Percentiles rank a stretch among this genome's conserved stretches.
phyloP scores from a whole-genome alignment of 2,329 filamentous ascomycete species.

The Arthroderma sp. region DNA sequence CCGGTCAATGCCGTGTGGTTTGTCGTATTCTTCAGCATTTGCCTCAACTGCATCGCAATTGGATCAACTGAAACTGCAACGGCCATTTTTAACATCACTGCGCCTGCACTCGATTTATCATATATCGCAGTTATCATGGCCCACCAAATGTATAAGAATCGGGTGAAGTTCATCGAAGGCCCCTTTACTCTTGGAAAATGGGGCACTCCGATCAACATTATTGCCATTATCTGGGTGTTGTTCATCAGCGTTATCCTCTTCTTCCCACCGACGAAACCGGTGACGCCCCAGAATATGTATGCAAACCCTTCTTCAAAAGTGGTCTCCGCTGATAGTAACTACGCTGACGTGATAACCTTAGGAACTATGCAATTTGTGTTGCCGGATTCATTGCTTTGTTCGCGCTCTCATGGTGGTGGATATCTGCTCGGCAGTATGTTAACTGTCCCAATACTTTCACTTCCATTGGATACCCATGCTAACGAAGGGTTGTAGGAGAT shows the following conservation, averaged over 20 bases:
- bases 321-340: not conserved
- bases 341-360: conserved; percentile 11
- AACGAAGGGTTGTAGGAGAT: conserved; percentile 30
- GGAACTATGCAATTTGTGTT: conserved; percentile 38
- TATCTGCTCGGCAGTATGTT: conserved; percentile 26
- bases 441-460: not conserved
- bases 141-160: conserved; percentile 39
- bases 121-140: conserved; percentile 50
- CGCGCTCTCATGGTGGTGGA: conserved; percentile 37
- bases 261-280: conserved; percentile 36
- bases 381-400: conserved; percentile 36
- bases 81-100: conserved; percentile 41
- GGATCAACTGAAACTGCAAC: conserved; percentile 32
- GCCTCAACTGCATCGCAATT: conserved; percentile 37
- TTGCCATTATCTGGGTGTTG: conserved; percentile 47
- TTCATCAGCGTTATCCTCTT: conserved; percentile 51
- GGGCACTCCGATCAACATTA: conserved; percentile 41
- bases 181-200: conserved; percentile 45
- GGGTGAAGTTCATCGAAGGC: conserved; percentile 42
- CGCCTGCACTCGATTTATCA: conserved; percentile 39
- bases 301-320: conserved; percentile 1
- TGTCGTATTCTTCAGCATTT: conserved; percentile 43
- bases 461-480: not conserved
- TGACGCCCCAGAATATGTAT: conserved; percentile 38
- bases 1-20: conserved; percentile 53